Conservation (phyloP, 139 green algal species). For the Choricystis sp. region DNA sequence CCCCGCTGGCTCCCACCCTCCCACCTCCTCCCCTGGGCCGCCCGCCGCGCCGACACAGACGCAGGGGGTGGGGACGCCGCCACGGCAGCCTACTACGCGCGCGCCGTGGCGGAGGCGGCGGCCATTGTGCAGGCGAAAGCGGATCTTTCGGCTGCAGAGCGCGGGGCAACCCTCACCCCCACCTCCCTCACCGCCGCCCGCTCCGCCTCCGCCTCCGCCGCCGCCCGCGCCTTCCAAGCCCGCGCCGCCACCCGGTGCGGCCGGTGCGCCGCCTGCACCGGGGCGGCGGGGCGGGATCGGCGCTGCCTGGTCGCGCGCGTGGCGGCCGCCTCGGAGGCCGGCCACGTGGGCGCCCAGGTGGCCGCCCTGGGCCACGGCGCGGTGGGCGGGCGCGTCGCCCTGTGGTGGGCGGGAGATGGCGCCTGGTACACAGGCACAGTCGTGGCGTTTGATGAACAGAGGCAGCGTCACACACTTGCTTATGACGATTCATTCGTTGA, state of each 20-base stretch:
- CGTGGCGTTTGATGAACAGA: not conserved
- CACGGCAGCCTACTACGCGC: no score
- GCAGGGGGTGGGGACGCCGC: no score
- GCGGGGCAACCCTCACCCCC: no score
- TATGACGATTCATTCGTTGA: not conserved
- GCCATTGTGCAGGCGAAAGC: not conserved
- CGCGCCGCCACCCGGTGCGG: not conserved
- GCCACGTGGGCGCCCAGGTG: conserved; percentile 35
- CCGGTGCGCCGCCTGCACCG: not conserved
- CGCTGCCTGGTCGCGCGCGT: conserved; percentile 49
- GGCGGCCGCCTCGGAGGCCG: conserved; percentile 41
- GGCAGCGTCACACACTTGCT: not conserved
- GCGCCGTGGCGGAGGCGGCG: no score
- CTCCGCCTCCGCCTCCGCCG: no score
- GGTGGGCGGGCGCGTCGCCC: conserved; percentile 39
- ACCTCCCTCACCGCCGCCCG: no score
- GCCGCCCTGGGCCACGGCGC: conserved; percentile 37
- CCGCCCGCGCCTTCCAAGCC: not conserved
- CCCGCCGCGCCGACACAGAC: no score
- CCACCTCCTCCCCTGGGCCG: no score
- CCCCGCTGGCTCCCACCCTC: no score
- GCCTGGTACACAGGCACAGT: conserved; percentile 14
- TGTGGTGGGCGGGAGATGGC: conserved; percentile 43
- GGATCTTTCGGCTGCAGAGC: not conserved
- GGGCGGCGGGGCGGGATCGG: not conserved